phyloP scores from a whole-genome alignment of 345 rosid genomes.

The Brassica nigra region DNA sequence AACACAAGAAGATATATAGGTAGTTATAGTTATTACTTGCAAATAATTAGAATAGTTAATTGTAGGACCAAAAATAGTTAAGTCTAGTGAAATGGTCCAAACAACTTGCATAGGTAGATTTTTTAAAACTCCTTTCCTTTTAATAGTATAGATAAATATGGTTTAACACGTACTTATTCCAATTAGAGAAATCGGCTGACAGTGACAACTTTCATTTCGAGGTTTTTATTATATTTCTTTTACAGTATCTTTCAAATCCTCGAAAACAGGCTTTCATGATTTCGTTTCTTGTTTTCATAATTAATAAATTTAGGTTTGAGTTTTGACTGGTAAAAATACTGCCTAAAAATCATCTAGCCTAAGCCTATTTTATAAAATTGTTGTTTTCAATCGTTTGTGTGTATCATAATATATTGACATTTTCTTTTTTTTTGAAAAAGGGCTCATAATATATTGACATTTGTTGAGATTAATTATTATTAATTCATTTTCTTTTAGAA shows the following conservation, averaged over 20 bases:
- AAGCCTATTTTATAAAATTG: constrained; percentile 36
- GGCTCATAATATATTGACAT: background rate
- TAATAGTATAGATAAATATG: too few species aligned
- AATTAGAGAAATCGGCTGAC: constrained; percentile 60
- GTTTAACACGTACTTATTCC: constrained; percentile 39
- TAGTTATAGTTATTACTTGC: too few species aligned
- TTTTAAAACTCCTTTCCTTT: too few species aligned
- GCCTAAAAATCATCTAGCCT: constrained; percentile 23
- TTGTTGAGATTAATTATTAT: constrained; percentile 14
- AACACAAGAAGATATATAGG: too few species aligned
- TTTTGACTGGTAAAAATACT: constrained; percentile 45
- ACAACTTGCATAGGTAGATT: too few species aligned
- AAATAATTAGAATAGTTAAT: too few species aligned
- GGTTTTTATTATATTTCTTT: constrained; percentile 33
- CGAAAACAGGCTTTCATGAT: constrained; percentile 48
- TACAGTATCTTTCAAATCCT: constrained; percentile 22
- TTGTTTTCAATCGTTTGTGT: background rate
- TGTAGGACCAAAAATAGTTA: too few species aligned
- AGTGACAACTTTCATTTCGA: constrained; percentile 64
- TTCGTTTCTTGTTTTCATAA: constrained; percentile 23
- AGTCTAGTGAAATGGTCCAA: too few species aligned
- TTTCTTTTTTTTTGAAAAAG: too few species aligned
- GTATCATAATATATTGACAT: background rate
- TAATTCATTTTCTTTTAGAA: background rate
- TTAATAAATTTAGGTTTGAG: constrained; percentile 21